phyloP scores from a whole-genome alignment of 2,329 filamentous ascomycete genomes.

The Alternaria solani region DNA sequence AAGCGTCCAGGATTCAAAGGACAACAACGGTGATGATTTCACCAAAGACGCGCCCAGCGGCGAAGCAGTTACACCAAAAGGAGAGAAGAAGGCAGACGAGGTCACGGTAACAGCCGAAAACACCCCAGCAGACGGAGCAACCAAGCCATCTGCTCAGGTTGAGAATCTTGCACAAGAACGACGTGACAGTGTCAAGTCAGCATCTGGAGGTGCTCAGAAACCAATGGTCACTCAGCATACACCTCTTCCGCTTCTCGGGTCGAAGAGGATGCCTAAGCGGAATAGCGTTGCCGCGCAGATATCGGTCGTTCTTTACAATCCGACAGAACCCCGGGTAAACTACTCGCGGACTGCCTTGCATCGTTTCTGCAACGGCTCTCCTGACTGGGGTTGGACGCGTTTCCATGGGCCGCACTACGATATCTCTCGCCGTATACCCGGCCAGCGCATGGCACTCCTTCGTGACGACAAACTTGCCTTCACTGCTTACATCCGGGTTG shows the following conservation, averaged over 20 bases:
- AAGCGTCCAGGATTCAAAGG: constrained; percentile 49
- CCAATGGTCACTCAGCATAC: constrained; percentile 38
- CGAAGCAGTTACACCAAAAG: background rate
- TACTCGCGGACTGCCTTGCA: constrained; percentile 65
- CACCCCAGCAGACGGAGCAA: background rate
- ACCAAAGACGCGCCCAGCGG: constrained; percentile 4
- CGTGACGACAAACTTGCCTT: constrained; percentile 69
- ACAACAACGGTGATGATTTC: constrained; percentile 6
- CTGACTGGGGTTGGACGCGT: constrained; percentile 71
- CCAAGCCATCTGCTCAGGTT: background rate
- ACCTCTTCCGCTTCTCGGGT: constrained; percentile 48
- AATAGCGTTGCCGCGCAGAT: constrained; percentile 65
- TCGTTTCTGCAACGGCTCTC: constrained; percentile 65
- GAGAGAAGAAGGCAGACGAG: constrained; percentile 1
- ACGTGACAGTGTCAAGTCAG: constrained; percentile 5
- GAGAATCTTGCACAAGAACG: background rate
- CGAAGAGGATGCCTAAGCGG: constrained; percentile 49
- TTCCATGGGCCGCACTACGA: constrained; percentile 67
- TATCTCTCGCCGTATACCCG: constrained; percentile 64
- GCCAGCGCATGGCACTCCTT: constrained; percentile 66
- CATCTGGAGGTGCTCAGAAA: constrained; percentile 1
- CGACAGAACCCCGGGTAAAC: constrained; percentile 66
- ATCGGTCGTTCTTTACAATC: constrained; percentile 69
- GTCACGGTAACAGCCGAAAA: background rate
- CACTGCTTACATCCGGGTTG: constrained; percentile 67